A percentile compares a stretch with the other conserved stretches of the same genome.
Conservation (phyloP, 345 rosid genomes). For the Cardamine chenopodiifolia region DNA sequence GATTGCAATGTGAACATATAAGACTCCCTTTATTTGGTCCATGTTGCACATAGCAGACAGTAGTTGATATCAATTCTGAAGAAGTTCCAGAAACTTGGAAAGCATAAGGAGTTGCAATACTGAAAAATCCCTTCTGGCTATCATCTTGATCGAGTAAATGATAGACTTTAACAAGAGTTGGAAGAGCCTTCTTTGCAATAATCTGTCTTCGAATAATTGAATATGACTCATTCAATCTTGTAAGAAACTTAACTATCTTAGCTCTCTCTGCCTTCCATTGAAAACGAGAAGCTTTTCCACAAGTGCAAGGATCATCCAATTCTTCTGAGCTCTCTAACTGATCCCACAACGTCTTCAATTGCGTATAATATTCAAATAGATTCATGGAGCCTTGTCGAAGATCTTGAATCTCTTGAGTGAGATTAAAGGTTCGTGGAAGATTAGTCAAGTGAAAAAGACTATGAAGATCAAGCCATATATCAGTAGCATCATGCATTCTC, state of each 20-base stretch:
- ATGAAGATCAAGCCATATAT: not conserved
- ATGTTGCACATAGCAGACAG: not conserved
- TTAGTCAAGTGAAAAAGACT: not conserved
- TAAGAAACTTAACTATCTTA: too few relatives aligned
- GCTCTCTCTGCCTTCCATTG: not conserved
- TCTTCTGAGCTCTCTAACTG: not conserved
- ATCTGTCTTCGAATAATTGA: too few relatives aligned
- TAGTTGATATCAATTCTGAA: fast-evolving
- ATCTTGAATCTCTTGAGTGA: not conserved
- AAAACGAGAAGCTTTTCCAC: not conserved
- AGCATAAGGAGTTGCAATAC: not conserved
- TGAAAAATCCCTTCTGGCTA: not conserved
- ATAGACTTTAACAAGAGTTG: too few relatives aligned
- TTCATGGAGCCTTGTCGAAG: not conserved
- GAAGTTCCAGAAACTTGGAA: not conserved
- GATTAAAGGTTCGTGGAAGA: not conserved
- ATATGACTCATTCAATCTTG: too few relatives aligned
- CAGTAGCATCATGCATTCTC: not conserved
- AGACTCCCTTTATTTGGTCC: not conserved
- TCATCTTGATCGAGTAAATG: not conserved
- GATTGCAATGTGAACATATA: not conserved
- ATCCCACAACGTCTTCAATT: not conserved
- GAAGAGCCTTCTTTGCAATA: too few relatives aligned
- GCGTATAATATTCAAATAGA: not conserved
- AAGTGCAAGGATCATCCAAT: not conserved